These are phyloP conservation scores for Theileria sp. DNA, from an alignment of 169 alveolate genomes.

Conservation along the genomic window DNA sequence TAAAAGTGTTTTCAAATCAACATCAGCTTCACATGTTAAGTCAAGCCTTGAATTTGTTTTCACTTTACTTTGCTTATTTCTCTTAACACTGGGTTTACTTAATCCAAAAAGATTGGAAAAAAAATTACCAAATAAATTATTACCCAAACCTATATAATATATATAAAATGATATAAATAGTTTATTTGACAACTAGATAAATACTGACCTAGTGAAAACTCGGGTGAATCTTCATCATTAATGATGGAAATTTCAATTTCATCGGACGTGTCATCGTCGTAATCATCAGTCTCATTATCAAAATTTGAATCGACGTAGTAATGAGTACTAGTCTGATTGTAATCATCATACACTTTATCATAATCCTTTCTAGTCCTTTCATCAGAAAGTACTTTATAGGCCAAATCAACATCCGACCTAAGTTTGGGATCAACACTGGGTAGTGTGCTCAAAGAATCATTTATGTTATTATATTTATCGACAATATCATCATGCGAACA, in stretches of 20 bases:
- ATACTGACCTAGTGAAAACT: background rate
- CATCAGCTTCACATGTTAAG: conserved; percentile 11
- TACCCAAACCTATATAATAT: background rate
- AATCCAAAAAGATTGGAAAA: conserved; percentile 33
- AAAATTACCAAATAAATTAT: conserved; percentile 16
- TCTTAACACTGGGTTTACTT: background rate
- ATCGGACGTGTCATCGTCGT: conserved; percentile 17
- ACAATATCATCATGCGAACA: conserved; percentile 38
- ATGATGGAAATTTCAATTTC: conserved; percentile 33
- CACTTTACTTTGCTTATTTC: background rate
- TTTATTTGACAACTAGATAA: background rate
- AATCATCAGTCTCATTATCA: background rate
- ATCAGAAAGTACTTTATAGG: conserved; percentile 58
- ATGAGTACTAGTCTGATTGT: background rate
- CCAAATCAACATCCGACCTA: conserved; percentile 32
- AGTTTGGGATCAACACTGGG: conserved; percentile 44
- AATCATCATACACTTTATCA: conserved; percentile 26
- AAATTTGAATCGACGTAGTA: background rate
- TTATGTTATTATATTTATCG: conserved; percentile 25
- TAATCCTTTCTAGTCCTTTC: conserved; percentile 35
- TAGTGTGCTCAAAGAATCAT: conserved; percentile 40
- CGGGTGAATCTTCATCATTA: conserved; percentile 19
- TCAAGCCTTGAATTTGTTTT: conserved; percentile 8
- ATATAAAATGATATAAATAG: too few species aligned
- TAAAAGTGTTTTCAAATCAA: conserved; percentile 23